A percentile compares a stretch with the other conserved stretches of the same genome.
Evolutionary conservation across 2,329 filamentous ascomycete genomes (phyloP).

Genomic region (Microcera coccophila): DNA sequence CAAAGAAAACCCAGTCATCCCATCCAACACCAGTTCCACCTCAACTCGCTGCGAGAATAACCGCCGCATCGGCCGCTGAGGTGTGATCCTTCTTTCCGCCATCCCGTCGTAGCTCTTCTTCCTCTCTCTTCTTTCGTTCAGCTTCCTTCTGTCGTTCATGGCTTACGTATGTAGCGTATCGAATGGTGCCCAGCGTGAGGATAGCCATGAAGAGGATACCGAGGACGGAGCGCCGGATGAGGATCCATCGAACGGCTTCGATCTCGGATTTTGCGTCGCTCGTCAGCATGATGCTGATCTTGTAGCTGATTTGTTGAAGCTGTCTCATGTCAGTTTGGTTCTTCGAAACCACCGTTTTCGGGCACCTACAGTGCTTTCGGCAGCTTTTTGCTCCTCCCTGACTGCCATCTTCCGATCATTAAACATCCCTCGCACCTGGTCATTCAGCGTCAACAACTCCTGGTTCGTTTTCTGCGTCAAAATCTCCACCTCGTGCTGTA

Average conservation of each 20-base stretch:
- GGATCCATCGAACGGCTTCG: slow-evolving; percentile 84
- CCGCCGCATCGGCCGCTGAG: slow-evolving; percentile 50
- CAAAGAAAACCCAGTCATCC: slow-evolving; percentile 13
- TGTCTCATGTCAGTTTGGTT: slow-evolving; percentile 31
- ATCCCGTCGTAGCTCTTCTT: slow-evolving; percentile 41
- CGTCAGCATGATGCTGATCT: slow-evolving; percentile 85
- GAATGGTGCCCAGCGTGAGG: slow-evolving; percentile 55
- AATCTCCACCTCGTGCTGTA: slow-evolving; percentile 96
- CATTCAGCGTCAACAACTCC: slow-evolving; percentile 75
- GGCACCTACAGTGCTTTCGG: slow-evolving; percentile 68
- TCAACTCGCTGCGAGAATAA: slow-evolving; percentile 56
- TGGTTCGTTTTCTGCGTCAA: slow-evolving; percentile 79
- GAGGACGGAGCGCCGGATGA: slow-evolving; percentile 60
- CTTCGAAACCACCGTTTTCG: not conserved
- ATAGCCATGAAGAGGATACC: slow-evolving; percentile 65
- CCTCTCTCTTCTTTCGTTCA: slow-evolving; percentile 41
- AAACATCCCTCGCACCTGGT: slow-evolving; percentile 92
- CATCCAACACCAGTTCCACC: not conserved
- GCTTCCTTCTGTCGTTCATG: slow-evolving; percentile 48
- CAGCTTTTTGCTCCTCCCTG: slow-evolving; percentile 77
- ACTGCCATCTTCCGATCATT: slow-evolving; percentile 94
- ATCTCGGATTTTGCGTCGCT: slow-evolving; percentile 90
- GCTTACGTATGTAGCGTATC: slow-evolving; percentile 55
- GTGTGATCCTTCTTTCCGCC: slow-evolving; percentile 45
- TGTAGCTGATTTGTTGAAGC: slow-evolving; percentile 94